Conservation (phyloP, 495 filamentous ascomycete species). For the Evernia prunastri region DNA sequence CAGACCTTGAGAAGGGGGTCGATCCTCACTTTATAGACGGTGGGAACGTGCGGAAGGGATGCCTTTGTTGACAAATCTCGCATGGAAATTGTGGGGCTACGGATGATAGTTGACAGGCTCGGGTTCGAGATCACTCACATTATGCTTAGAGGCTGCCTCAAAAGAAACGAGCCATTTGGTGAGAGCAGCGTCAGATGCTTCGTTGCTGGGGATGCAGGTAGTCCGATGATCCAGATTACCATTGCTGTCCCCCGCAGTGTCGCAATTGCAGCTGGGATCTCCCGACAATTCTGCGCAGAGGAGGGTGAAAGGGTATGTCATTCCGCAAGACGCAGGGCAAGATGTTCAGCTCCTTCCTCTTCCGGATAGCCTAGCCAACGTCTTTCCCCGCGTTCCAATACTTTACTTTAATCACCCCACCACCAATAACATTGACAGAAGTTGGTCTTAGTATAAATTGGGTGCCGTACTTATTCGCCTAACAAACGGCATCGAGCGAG, state of each 20-base stretch:
- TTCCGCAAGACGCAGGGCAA: neutral
- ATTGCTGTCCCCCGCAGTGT: constrained; percentile 20
- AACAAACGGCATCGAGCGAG: no score
- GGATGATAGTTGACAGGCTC: constrained; percentile 4
- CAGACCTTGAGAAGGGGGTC: neutral
- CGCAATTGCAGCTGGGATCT: constrained; percentile 19
- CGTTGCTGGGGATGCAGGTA: constrained; percentile 11
- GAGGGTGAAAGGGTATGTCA: constrained; percentile 3
- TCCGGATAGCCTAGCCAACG: neutral
- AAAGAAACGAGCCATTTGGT: constrained; percentile 11
- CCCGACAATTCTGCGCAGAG: constrained; percentile 18
- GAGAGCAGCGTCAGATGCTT: constrained; percentile 16
- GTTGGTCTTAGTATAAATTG: no score
- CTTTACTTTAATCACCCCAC: no score
- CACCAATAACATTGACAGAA: no score
- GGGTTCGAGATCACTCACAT: constrained; percentile 12
- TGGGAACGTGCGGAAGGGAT: neutral
- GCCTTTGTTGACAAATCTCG: constrained; percentile 15
- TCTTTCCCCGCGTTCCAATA: neutral
- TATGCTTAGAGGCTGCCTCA: constrained; percentile 14
- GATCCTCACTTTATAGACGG: constrained; percentile 2
- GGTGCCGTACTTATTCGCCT: no score
- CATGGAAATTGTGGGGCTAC: neutral
- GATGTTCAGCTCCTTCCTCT: neutral
- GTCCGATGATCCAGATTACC: constrained; percentile 1